These are phyloP conservation scores for Dendrobium catenatum DNA, from an alignment of 106 monocot species.

Conservation along the genomic window DNA sequence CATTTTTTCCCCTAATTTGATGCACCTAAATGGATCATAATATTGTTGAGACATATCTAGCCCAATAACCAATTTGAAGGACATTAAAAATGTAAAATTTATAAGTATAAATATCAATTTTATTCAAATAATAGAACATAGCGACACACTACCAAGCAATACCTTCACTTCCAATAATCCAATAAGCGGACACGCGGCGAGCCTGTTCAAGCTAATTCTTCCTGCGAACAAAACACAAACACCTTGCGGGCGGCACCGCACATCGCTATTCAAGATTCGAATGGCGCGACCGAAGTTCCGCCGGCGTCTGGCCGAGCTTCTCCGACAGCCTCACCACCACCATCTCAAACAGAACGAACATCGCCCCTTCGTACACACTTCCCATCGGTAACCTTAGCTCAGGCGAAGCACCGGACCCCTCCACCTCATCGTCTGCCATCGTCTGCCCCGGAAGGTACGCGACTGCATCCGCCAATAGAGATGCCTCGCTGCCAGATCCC, in stretches of 20 bases:
- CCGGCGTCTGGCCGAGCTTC: constrained; percentile 29
- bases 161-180: too few species aligned
- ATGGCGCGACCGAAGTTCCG: constrained; percentile 55
- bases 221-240: not conserved
- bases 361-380: constrained; percentile 84
- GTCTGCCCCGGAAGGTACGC: constrained; percentile 71
- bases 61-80: too few species aligned
- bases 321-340: constrained; percentile 44
- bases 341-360: constrained; percentile 99
- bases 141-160: too few species aligned
- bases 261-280: constrained; percentile 69
- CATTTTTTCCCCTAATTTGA: too few species aligned
- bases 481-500: constrained; percentile 38
- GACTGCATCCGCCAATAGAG: constrained; percentile 44
- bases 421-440: constrained; percentile 74
- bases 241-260: not conserved
- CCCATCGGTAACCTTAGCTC: constrained; percentile 68
- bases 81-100: too few species aligned
- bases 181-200: not conserved
- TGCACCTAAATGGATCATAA: too few species aligned
- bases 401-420: not conserved
- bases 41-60: too few species aligned
- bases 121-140: too few species aligned
- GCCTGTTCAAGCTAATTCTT: not conserved
- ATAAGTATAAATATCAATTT: too few species aligned